Evolutionary conservation across 768 basidiomycete species (phyloP).

Genomic region (Termitomyces sp.): DNA sequence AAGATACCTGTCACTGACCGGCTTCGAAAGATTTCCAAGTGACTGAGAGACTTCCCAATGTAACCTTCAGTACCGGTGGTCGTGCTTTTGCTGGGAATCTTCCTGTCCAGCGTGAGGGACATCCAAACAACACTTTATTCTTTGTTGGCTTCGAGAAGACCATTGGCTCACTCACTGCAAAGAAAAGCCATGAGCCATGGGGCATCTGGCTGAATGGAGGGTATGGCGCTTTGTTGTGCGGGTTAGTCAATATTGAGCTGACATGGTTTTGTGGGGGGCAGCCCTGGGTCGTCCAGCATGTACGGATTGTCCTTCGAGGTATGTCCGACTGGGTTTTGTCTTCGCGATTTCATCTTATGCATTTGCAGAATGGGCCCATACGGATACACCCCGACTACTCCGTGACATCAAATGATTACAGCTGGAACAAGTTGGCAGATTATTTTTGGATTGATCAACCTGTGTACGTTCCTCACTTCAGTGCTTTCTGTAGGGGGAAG

Average conservation of each 20-base stretch:
- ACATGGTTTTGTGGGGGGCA: slow-evolving; percentile 10
- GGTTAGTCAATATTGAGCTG: background rate
- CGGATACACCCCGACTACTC: slow-evolving; percentile 48
- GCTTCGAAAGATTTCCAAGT: slow-evolving; percentile 51
- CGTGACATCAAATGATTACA: slow-evolving; percentile 44
- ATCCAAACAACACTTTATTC: slow-evolving; percentile 63
- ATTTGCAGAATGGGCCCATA: slow-evolving; percentile 62
- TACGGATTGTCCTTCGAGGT: slow-evolving; percentile 62
- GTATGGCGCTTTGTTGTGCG: slow-evolving; percentile 26
- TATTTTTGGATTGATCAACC: slow-evolving; percentile 75
- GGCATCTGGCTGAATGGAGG: slow-evolving; percentile 74
- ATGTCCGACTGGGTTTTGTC: slow-evolving; percentile 11
- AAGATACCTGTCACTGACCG: background rate
- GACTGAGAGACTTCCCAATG: slow-evolving; percentile 49
- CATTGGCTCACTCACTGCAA: slow-evolving; percentile 47
- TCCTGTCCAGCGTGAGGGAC: slow-evolving; percentile 50
- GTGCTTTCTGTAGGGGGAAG: background rate
- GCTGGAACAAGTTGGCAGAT: slow-evolving; percentile 59
- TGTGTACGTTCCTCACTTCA: slow-evolving; percentile 34
- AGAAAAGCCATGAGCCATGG: slow-evolving; percentile 49
- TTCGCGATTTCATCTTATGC: background rate
- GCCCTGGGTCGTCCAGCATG: slow-evolving; percentile 70
- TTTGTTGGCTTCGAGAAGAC: slow-evolving; percentile 60
- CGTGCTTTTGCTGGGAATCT: slow-evolving; percentile 64
- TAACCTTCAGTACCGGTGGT: slow-evolving; percentile 46